Evolutionary conservation across 306 rosid species (phyloP).

Genomic region (Pyrus communis): DNA sequence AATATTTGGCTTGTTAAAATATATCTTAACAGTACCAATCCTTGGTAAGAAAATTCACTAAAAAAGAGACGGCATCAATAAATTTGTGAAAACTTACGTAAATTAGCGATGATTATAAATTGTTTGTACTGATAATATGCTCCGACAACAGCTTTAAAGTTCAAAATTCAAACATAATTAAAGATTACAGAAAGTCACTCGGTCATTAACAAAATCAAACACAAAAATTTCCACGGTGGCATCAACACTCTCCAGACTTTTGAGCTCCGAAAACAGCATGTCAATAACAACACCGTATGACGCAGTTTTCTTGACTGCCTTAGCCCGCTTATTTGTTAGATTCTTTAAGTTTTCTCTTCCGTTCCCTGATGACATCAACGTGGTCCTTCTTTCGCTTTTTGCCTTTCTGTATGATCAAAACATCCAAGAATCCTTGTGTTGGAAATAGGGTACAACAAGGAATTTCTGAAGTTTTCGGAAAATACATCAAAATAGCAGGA

Average conservation of each 20-base stretch:
- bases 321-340: constrained; percentile 27
- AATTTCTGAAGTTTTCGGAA: background rate
- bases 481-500: background rate
- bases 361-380: constrained; percentile 31
- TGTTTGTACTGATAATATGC: too few relatives aligned
- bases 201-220: background rate
- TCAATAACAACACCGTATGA: background rate
- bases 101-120: background rate
- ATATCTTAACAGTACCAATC: too few relatives aligned
- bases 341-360: constrained; percentile 60
- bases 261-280: background rate
- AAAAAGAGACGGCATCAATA: background rate
- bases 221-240: background rate
- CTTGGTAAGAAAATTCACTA: too few relatives aligned
- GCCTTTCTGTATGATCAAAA: constrained; percentile 38
- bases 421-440: background rate
- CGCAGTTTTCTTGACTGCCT: constrained; percentile 3
- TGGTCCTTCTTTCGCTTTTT: constrained; percentile 47
- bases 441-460: background rate
- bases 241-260: background rate
- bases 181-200: background rate
- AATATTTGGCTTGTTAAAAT: too few relatives aligned
- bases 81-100: background rate
- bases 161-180: background rate
- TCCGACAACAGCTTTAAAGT: too few relatives aligned